Conservation (phyloP, 352 stramenopile genomes). For the Globisporangium uncinulatum region DNA sequence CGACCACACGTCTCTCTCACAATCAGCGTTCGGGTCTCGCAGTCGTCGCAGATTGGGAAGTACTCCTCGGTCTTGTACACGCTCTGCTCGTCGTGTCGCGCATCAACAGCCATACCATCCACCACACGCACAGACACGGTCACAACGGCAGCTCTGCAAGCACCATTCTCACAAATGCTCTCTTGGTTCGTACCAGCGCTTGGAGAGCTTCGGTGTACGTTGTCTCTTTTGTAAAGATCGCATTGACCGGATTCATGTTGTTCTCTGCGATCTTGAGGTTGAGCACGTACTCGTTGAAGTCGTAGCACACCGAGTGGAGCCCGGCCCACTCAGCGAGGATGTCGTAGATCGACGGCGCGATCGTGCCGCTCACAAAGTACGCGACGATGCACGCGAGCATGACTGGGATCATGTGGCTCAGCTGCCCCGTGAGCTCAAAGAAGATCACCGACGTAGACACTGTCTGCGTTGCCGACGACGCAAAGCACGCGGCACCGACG, state of each 20-base stretch:
- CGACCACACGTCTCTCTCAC: slow-evolving; percentile 15
- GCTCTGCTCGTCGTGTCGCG: slow-evolving; percentile 24
- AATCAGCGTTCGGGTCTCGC: slow-evolving; percentile 43
- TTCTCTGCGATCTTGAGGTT: slow-evolving; percentile 56
- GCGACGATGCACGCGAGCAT: slow-evolving; percentile 77
- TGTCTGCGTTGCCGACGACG: slow-evolving; percentile 86
- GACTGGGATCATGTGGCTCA: slow-evolving; percentile 80
- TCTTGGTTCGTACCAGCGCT: slow-evolving; percentile 32
- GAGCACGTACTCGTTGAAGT: slow-evolving; percentile 76
- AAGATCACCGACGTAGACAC: slow-evolving; percentile 87
- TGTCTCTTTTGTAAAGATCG: slow-evolving; percentile 64
- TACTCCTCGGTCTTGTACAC: slow-evolving; percentile 74
- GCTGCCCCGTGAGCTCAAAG: slow-evolving; percentile 77
- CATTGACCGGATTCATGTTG: slow-evolving; percentile 52
- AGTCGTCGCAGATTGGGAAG: slow-evolving; percentile 67
- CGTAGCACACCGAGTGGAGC: slow-evolving; percentile 78
- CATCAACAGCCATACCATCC: neutral
- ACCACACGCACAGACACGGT: neutral
- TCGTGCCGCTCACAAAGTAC: slow-evolving; percentile 75
- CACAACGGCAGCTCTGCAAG: neutral
- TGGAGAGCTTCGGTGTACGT: slow-evolving; percentile 69
- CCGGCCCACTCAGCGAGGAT: slow-evolving; percentile 72
- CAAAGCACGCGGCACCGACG: slow-evolving; percentile 89
- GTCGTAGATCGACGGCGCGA: slow-evolving; percentile 84
- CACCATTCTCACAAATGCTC: neutral